These are phyloP conservation scores for Ogataea salicorniae DNA, from an alignment of 805 yeast genomes.

Conservation along the genomic window DNA sequence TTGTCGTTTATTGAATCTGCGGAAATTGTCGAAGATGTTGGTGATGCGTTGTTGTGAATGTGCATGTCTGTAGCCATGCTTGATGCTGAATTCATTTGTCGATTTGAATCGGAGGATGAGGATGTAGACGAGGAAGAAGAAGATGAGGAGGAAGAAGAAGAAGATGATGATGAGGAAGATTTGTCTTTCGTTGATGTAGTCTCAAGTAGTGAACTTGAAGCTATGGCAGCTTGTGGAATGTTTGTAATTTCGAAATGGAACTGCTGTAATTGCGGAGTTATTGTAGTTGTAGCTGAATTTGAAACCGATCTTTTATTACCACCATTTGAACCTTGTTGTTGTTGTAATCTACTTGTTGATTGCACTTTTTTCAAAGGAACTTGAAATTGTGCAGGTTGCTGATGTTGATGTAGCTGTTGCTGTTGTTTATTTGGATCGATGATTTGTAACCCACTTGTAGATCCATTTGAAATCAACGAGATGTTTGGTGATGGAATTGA, in stretches of 20 bases:
- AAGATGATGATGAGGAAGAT: not conserved
- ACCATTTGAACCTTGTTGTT: not conserved
- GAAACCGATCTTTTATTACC: not conserved
- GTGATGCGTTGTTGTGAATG: not conserved
- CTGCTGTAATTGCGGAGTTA: conserved; percentile 16
- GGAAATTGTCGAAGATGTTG: conserved; percentile 18
- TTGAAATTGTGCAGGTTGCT: not conserved
- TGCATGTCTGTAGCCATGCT: not conserved
- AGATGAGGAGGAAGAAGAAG: too few species aligned
- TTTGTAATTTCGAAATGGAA: conserved; percentile 17
- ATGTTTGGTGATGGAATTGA: too few species aligned
- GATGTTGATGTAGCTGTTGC: not conserved
- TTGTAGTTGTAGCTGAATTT: conserved; percentile 3
- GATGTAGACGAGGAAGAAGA: too few species aligned
- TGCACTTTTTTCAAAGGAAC: not conserved
- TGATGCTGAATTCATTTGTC: not conserved
- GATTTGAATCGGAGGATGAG: too few species aligned
- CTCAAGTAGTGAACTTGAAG: conserved; percentile 4
- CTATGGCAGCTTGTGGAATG: conserved; percentile 9
- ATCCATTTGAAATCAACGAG: not conserved
- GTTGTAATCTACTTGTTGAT: too few species aligned
- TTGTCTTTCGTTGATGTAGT: not conserved
- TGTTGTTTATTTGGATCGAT: not conserved
- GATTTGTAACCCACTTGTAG: not conserved
- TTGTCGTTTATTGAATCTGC: conserved; percentile 12